Evolutionary conservation across 495 filamentous ascomycete species (phyloP), one percentile per base, ranked within the genome.

Genomic region (Aspergillus conjunctus): DNA sequence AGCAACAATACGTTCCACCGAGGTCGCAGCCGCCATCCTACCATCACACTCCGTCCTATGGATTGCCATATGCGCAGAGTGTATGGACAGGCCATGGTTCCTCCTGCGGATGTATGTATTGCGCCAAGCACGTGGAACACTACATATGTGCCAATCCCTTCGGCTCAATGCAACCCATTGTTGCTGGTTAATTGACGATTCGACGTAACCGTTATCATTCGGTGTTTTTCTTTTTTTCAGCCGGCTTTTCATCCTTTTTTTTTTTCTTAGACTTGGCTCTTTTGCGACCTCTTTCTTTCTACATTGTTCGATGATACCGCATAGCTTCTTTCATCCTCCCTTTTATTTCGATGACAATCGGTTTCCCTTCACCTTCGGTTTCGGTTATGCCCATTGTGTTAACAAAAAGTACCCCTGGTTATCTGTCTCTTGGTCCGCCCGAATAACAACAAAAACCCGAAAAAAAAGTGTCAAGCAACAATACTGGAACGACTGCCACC

Each of bases 41-140:
- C 74, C 75, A 83, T 66, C 71, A 78, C 62, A 79, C 79, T 37
- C 73, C 83, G 70, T 67, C 73, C 39, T 86, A 81, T 58, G 79
- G 73, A 50, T 74, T 83, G 58, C 79, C 80, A 32, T 85, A 87
- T 57, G 78, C 79, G 21, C 83, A 85, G 52, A 79, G 73, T 69
- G 75, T 79, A 31, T 88, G 87, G 84, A 81, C 83, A 60, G 81
- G 78, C 41, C 79, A 83, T 65, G 81, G 81, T 48, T 80, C 81
- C 31, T 89, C 87, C 18, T 94, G 90, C 69, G 81, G 78, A 59
- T 94, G 91, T 70, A 69, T 76, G 50, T 83, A 85, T 55, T 93
- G 90, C 72, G 73, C 77, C 10, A 87, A 83, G 60, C 83, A 87
- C 58, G 70, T 86, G 31, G 82, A 85, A 37, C 73, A 83, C 17